These are phyloP conservation scores for Gomphus sp. DNA, from an alignment of 1,284 basidiomycete genomes.

Conservation along the genomic window DNA sequence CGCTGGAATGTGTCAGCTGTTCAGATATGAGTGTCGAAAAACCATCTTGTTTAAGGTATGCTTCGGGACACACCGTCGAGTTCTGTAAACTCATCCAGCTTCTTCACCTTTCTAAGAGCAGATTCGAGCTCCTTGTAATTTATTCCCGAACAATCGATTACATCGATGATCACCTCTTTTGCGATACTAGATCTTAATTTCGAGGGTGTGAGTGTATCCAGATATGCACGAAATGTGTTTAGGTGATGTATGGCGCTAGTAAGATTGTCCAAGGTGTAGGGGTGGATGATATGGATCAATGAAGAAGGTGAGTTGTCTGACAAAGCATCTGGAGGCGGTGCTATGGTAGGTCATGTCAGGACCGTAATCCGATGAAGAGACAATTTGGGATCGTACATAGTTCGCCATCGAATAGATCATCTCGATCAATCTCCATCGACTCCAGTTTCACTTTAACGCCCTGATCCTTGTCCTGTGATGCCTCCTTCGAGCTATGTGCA, in stretches of 20 bases:
- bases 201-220: conserved; percentile 40
- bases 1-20: background rate
- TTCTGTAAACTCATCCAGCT: conserved; percentile 5
- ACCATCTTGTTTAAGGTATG: background rate
- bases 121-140: conserved; percentile 41
- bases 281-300: conserved; percentile 53
- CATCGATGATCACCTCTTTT: conserved; percentile 41
- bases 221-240: conserved; percentile 41
- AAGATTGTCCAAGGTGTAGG: conserved; percentile 44
- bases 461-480: conserved; percentile 11
- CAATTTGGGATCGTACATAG: background rate
- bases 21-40: background rate
- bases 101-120: conserved; percentile 28
- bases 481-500: conserved; percentile 18
- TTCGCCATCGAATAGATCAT: conserved; percentile 10
- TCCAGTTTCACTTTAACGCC: background rate
- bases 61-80: background rate
- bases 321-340: background rate
- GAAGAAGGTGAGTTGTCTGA: conserved; percentile 15
- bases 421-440: conserved; percentile 11
- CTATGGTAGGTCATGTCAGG: background rate
- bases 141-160: conserved; percentile 53
- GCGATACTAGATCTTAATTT: conserved; percentile 36
- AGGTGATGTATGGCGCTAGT: conserved; percentile 42
- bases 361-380: background rate